These are phyloP conservation scores for Delitschia confertaspora DNA, from an alignment of 495 filamentous ascomycete genomes.

Conservation along the genomic window DNA sequence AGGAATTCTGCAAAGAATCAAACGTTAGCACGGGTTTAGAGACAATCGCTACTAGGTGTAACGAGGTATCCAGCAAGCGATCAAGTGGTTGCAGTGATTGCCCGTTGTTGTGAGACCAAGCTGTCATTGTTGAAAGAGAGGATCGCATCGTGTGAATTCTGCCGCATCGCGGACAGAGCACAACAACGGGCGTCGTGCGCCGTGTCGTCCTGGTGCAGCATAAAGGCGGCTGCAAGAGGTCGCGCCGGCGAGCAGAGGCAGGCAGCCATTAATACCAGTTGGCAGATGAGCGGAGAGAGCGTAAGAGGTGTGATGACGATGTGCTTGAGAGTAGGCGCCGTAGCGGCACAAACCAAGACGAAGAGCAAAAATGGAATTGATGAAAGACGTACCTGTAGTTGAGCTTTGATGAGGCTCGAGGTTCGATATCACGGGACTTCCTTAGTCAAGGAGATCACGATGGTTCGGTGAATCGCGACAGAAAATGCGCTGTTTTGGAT, in stretches of 20 bases:
- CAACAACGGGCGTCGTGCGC: constrained; percentile 17
- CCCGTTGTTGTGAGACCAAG: constrained; percentile 22
- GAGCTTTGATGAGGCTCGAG: no score
- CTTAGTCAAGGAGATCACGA: no score
- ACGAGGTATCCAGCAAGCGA: constrained; percentile 19
- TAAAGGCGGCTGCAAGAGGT: background rate
- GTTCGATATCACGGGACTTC: no score
- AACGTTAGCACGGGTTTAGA: constrained; percentile 27
- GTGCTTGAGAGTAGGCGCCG: no score
- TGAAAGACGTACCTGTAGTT: no score
- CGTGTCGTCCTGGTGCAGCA: constrained; percentile 10
- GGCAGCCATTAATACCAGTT: no score
- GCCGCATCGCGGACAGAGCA: constrained; percentile 15
- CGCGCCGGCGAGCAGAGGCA: background rate
- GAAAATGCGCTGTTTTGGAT: no score
- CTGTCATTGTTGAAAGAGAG: constrained; percentile 25
- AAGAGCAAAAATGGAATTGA: no score
- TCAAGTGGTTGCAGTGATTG: constrained; percentile 24
- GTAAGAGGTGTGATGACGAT: background rate
- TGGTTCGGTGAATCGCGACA: no score
- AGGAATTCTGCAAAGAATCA: constrained; percentile 16
- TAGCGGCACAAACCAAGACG: no score
- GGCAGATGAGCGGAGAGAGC: no score
- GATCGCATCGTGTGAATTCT: constrained; percentile 11
- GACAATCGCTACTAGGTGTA: constrained; percentile 18